Evolutionary conservation across 2,329 filamentous ascomycete species (phyloP).

Genomic region (Drechslera avenae): DNA sequence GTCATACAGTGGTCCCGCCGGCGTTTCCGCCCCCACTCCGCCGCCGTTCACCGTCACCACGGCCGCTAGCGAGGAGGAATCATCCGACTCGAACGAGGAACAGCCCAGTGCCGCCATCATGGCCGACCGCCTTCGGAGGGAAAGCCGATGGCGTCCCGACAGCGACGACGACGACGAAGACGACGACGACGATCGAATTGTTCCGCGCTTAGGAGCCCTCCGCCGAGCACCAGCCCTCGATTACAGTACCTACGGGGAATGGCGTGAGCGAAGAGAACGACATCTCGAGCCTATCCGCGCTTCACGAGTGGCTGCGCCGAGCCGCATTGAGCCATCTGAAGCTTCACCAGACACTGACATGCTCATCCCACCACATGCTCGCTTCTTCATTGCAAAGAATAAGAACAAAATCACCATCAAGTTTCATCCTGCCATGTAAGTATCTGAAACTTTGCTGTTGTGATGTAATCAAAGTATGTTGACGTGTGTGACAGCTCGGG

Average conservation of each 20-base stretch:
- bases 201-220: conserved; percentile 28
- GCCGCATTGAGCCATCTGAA: conserved; percentile 41
- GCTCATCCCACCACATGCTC: conserved; percentile 73
- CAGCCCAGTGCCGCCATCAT: conserved; percentile 46
- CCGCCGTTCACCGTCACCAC: conserved; percentile 50
- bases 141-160: conserved; percentile 44
- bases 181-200: conserved; percentile 45
- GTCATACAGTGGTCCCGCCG: conserved; percentile 25
- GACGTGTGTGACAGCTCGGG: conserved; percentile 60
- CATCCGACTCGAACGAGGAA: conserved; percentile 46
- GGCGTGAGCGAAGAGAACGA: conserved; percentile 36
- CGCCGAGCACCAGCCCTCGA: conserved; percentile 33
- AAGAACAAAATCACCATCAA: conserved; percentile 86
- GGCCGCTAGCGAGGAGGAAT: conserved; percentile 40
- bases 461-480: not conserved
- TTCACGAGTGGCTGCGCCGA: conserved; percentile 37
- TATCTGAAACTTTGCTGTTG: conserved; percentile 11
- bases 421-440: conserved; percentile 77
- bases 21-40: conserved; percentile 44
- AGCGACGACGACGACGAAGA: conserved; percentile 51
- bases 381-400: conserved; percentile 81
- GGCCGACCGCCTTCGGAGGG: conserved; percentile 48
- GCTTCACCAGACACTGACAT: conserved; percentile 21
- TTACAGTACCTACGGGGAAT: conserved; percentile 30
- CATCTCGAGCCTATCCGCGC: conserved; percentile 37